Percentiles rank a stretch among this genome's conserved stretches.
phyloP scores from a whole-genome alignment of 2,329 filamentous ascomycete genomes.

The Orbilia oligospora region DNA sequence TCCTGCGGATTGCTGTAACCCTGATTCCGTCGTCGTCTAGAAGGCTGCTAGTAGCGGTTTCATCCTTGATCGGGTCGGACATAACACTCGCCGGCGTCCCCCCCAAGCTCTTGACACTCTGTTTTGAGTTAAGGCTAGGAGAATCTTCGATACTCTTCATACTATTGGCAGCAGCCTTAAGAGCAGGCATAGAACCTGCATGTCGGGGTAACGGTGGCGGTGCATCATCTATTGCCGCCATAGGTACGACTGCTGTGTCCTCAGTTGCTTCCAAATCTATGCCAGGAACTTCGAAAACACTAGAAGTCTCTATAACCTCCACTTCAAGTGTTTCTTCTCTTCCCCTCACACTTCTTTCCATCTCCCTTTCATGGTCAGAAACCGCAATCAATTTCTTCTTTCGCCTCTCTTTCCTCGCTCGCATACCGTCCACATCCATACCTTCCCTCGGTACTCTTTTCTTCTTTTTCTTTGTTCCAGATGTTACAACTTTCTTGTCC shows the following conservation, averaged over 20 bases:
- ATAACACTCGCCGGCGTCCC: constrained; percentile 30
- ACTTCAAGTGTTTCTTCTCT: constrained; percentile 48
- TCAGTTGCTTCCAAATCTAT: constrained; percentile 44
- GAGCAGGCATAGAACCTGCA: constrained; percentile 27
- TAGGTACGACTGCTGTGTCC: constrained; percentile 39
- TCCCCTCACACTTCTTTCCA: constrained; percentile 50
- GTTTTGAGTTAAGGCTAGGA: constrained; percentile 41
- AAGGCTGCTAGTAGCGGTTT: constrained; percentile 40
- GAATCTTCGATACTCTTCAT: constrained; percentile 53
- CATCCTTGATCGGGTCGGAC: constrained; percentile 34
- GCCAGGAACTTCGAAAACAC: constrained; percentile 45
- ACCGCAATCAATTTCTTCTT: constrained; percentile 53
- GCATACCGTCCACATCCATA: constrained; percentile 60
- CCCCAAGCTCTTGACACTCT: constrained; percentile 48
- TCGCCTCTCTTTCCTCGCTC: constrained; percentile 49
- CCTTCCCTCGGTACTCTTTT: constrained; percentile 62
- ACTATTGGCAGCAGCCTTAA: constrained; percentile 19
- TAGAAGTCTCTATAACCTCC: constrained; percentile 37
- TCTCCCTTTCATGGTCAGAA: constrained; percentile 41
- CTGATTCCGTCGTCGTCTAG: constrained; percentile 68
- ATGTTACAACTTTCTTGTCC: constrained; percentile 60
- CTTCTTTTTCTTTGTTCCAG: constrained; percentile 62
- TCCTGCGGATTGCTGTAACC: constrained; percentile 67
- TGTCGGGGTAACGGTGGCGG: constrained; percentile 48
- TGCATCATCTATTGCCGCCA: constrained; percentile 23